phyloP scores from a whole-genome alignment of 2,329 filamentous ascomycete genomes.

The Amesomyces nigricolor region DNA sequence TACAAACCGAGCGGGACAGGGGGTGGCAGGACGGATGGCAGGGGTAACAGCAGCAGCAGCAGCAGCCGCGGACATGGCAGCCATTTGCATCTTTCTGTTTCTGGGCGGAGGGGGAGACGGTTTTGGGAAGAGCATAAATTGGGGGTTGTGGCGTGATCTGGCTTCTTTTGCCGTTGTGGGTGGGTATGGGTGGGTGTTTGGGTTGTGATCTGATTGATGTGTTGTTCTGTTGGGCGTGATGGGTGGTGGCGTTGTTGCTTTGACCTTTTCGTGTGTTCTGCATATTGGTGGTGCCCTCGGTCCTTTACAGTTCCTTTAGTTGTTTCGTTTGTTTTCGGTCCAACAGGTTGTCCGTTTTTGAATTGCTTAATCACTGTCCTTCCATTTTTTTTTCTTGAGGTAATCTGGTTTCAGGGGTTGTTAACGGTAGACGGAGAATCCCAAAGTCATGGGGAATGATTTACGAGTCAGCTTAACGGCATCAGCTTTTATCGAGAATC shows the following conservation, averaged over 20 bases:
- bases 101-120: slow-evolving; percentile 13
- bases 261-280: background rate
- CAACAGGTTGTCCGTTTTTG: no score
- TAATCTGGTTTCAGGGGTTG: no score
- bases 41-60: background rate
- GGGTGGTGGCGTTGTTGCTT: background rate
- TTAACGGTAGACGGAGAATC: no score
- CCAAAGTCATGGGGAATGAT: background rate
- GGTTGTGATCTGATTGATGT: background rate
- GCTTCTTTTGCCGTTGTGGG: background rate
- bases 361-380: no score
- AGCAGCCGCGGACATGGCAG: background rate
- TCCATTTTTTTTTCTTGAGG: no score
- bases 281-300: no score
- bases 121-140: slow-evolving; percentile 16
- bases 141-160: slow-evolving; percentile 14
- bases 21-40: background rate
- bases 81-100: slow-evolving; percentile 21
- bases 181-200: background rate
- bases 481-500: background rate
- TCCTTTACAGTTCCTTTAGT: no score
- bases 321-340: no score
- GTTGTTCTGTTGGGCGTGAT: background rate
- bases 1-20: background rate
- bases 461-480: background rate